A percentile compares a stretch with the other conserved stretches of the same genome.
Evolutionary conservation across 2,329 filamentous ascomycete species (phyloP).

Genomic region (Bipolaris oryzae): DNA sequence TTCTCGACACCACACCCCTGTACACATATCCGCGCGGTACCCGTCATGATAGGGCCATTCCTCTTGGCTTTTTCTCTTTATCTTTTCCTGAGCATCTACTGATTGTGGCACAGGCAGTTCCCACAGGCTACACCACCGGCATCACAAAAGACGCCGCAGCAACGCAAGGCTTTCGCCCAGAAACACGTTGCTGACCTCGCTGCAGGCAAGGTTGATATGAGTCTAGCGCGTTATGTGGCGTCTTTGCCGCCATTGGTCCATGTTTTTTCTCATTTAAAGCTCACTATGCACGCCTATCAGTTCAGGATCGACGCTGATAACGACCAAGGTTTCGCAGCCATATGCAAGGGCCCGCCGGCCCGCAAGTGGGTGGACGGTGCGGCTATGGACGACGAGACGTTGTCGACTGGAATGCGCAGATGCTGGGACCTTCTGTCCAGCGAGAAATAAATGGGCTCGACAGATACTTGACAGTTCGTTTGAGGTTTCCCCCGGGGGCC

Average conservation of each 20-base stretch:
- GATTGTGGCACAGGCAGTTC: constrained; percentile 38
- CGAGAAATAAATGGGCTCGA: background rate
- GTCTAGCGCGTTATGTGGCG: constrained; percentile 21
- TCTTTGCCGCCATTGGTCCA: constrained; percentile 40
- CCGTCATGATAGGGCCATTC: constrained; percentile 6
- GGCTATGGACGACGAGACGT: constrained; percentile 39
- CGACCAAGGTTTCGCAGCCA: constrained; percentile 13
- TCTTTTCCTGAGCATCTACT: constrained; percentile 11
- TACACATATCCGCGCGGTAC: constrained; percentile 5
- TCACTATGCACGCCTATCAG: constrained; percentile 44
- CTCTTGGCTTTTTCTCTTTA: background rate
- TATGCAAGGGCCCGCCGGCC: constrained; percentile 21
- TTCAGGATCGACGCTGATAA: constrained; percentile 26
- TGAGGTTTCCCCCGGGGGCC: background rate
- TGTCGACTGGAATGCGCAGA: constrained; percentile 47
- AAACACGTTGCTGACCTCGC: constrained; percentile 28
- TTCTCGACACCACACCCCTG: background rate
- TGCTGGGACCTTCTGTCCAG: constrained; percentile 40
- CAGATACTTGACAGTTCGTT: background rate
- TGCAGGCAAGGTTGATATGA: constrained; percentile 21
- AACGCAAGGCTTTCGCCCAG: constrained; percentile 33
- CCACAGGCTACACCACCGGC: constrained; percentile 34
- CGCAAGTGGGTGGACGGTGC: constrained; percentile 42
- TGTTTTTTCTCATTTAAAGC: constrained; percentile 44
- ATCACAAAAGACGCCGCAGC: constrained; percentile 22